Percentiles rank a stretch among this genome's conserved stretches.
Conservation (phyloP, 306 rosid species). For the Sphenostylis stenocarpa region DNA sequence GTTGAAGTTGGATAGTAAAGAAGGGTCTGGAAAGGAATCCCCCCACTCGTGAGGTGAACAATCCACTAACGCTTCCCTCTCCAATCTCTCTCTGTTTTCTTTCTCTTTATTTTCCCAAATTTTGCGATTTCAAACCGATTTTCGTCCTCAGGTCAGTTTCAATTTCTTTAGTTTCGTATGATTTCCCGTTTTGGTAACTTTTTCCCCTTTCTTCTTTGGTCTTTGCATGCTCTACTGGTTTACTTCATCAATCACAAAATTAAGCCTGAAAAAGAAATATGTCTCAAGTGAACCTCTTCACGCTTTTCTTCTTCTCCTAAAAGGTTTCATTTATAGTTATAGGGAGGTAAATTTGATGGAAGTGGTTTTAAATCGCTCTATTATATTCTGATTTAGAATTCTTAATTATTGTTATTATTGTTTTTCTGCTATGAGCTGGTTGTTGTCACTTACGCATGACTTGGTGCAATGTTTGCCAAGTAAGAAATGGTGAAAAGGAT, state of each 20-base stretch:
- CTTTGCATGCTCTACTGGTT: not conserved
- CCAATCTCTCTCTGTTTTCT: not conserved
- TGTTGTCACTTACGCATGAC: not conserved
- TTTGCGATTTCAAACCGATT: not conserved
- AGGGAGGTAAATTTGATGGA: not conserved
- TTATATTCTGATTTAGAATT: not conserved
- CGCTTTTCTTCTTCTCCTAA: not conserved
- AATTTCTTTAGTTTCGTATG: not conserved
- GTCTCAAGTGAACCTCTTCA: not conserved
- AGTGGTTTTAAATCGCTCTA: not conserved
- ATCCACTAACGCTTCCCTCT: not conserved
- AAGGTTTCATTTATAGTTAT: not conserved
- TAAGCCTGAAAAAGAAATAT: not conserved
- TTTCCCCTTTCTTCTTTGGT: not conserved
- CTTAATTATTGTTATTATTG: not conserved
- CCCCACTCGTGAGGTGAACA: slow-evolving; percentile 11
- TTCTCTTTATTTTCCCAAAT: not conserved
- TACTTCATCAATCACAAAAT: not conserved
- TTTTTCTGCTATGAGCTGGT: not conserved
- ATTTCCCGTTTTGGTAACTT: slow-evolving; percentile 11
- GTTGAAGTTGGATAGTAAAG: slow-evolving; percentile 24
- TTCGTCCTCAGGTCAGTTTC: slow-evolving; percentile 42
- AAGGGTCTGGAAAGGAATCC: slow-evolving; percentile 43
- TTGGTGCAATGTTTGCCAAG: not conserved
- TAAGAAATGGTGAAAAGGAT: slow-evolving; percentile 11